These are phyloP conservation scores for Coniosporium apollinis DNA, from an alignment of 495 filamentous ascomycete genomes.

Conservation along the genomic window DNA sequence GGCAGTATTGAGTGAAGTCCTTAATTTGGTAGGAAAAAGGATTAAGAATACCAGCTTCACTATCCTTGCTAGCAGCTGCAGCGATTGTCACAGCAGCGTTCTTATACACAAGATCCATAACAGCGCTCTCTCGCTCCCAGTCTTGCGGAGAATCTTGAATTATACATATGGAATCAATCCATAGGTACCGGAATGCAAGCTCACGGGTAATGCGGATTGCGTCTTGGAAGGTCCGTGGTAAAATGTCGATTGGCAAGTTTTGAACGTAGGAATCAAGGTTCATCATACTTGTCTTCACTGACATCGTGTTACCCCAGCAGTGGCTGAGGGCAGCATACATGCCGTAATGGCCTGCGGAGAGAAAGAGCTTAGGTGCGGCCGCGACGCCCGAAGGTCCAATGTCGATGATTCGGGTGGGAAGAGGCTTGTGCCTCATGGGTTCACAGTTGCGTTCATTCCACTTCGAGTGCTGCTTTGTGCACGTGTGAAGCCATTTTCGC, in stretches of 20 bases:
- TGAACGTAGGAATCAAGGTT: not conserved
- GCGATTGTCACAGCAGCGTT: not conserved
- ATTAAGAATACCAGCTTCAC: constrained; percentile 1
- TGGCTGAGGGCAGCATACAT: not conserved
- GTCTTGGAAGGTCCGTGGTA: constrained; percentile 3
- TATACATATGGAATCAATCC: constrained; percentile 1
- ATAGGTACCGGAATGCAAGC: constrained; percentile 1
- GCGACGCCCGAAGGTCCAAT: not conserved
- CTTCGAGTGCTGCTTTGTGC: too few relatives aligned
- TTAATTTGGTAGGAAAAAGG: not conserved
- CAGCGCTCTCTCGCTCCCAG: not conserved
- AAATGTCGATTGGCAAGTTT: not conserved
- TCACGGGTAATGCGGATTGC: constrained; percentile 1
- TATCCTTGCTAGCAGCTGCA: not conserved
- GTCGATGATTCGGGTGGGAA: not conserved
- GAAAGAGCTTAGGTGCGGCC: not conserved
- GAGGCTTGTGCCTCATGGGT: not conserved
- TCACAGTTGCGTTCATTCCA: too few relatives aligned
- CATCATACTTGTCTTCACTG: not conserved
- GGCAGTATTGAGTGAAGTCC: not conserved
- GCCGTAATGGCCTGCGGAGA: not conserved
- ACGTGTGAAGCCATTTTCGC: too few relatives aligned
- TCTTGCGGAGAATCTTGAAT: constrained; percentile 1
- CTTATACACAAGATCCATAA: constrained; percentile 1
- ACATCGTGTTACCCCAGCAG: not conserved